Evolutionary conservation across 345 rosid genomes (phyloP).

Genomic region (Eucalyptus victrix): DNA sequence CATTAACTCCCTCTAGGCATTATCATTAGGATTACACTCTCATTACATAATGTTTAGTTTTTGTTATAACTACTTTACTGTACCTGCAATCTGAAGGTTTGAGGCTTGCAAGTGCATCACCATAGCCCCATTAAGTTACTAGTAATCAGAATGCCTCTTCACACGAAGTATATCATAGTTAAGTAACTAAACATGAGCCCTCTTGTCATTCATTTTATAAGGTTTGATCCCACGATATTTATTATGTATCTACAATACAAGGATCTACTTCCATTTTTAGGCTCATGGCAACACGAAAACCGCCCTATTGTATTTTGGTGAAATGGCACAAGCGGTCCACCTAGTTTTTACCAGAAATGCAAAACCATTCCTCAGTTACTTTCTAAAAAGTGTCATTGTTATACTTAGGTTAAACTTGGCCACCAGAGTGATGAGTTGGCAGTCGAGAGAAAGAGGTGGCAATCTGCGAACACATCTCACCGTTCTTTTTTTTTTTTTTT

Average conservation of each 20-base stretch:
- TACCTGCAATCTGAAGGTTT: neutral
- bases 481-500: too few relatives aligned
- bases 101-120: neutral
- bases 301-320: neutral
- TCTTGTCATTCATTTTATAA: neutral
- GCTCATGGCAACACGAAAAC: neutral
- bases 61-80: neutral
- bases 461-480: neutral
- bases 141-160: neutral
- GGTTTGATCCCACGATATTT: neutral
- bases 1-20: neutral
- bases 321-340: neutral
- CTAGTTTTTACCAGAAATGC: neutral
- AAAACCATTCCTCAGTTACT: neutral
- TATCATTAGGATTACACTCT: neutral
- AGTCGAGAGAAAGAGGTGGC: neutral
- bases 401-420: neutral
- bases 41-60: neutral
- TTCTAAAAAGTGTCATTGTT: neutral
- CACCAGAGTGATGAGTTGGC: neutral
- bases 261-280: neutral
- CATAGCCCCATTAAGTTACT: neutral
- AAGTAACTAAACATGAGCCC: neutral
- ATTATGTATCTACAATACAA: neutral
- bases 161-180: neutral